A percentile compares a stretch with the other conserved stretches of the same genome.
Evolutionary conservation across 1,139 yeast genomes (phyloP).

Genomic region (Candida pseudoviswanathii): DNA sequence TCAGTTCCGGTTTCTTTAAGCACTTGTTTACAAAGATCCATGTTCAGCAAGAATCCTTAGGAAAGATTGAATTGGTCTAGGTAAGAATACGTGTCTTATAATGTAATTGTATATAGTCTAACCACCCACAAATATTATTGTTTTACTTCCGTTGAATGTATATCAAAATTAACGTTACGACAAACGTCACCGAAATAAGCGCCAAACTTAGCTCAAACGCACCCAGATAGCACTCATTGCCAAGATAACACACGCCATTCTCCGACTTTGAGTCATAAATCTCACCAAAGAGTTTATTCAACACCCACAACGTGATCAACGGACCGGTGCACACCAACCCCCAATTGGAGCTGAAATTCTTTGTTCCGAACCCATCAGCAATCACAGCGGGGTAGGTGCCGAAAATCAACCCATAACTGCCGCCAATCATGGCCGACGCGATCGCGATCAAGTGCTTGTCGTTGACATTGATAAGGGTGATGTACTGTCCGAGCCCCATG

Average conservation of each 20-base stretch:
- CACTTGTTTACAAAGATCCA: conserved; percentile 16
- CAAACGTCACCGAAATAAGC: conserved; percentile 26
- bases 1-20: conserved; percentile 63
- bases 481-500: conserved; percentile 32
- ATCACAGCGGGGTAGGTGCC: conserved; percentile 51
- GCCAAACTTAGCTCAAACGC: conserved; percentile 35
- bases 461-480: conserved; percentile 31
- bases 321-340: conserved; percentile 50
- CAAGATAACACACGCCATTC: conserved; percentile 36
- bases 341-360: conserved; percentile 47
- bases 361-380: conserved; percentile 48
- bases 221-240: conserved; percentile 39
- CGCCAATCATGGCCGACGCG: conserved; percentile 39
- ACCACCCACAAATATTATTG: background rate
- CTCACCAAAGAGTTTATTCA: conserved; percentile 44
- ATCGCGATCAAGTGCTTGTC: conserved; percentile 29
- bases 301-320: conserved; percentile 31
- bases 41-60: conserved; percentile 48
- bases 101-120: conserved; percentile 4
- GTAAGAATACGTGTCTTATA: conserved; percentile 32
- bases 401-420: conserved; percentile 42
- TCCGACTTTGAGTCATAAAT: conserved; percentile 41
- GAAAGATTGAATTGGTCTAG: conserved; percentile 56
- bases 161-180: conserved; percentile 25
- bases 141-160: conserved; percentile 26